Evolutionary conservation across 768 basidiomycete genomes (phyloP).

Genomic region (Serpula lacrymans): DNA sequence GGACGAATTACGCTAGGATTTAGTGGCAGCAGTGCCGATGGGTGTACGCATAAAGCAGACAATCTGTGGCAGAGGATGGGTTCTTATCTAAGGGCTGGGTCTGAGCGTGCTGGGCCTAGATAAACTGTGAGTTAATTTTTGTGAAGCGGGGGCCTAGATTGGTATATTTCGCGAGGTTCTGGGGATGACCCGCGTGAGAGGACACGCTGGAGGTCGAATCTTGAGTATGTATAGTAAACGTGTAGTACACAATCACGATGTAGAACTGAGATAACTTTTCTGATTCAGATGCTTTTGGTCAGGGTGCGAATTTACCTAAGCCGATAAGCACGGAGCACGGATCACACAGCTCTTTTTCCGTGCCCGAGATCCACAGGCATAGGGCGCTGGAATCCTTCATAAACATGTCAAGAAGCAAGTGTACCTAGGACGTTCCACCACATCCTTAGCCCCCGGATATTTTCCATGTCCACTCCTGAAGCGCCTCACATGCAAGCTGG

Average conservation of each 20-base stretch:
- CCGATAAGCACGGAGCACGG: constrained; percentile 24
- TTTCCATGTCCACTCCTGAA: constrained; percentile 18
- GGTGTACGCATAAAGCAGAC: constrained; percentile 21
- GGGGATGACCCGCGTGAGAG: too few relatives aligned
- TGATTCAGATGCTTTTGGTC: constrained; percentile 7
- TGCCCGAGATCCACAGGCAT: constrained; percentile 12
- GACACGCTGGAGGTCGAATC: too few relatives aligned
- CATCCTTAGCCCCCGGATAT: constrained; percentile 7
- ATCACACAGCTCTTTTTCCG: constrained; percentile 20
- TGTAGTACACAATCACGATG: constrained; percentile 7
- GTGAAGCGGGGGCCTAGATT: too few relatives aligned
- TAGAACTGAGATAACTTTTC: constrained; percentile 4
- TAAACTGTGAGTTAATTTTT: too few relatives aligned
- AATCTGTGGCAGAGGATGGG: constrained; percentile 43
- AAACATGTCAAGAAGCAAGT: too few relatives aligned
- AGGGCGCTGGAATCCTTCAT: constrained; percentile 24
- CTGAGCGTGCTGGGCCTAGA: too few relatives aligned
- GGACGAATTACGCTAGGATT: constrained; percentile 44
- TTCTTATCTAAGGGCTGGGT: too few relatives aligned
- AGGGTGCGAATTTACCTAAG: constrained; percentile 12
- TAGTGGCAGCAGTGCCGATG: constrained; percentile 24
- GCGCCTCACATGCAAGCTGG: constrained; percentile 20
- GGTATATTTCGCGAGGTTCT: too few relatives aligned
- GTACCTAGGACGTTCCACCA: constrained; percentile 12
- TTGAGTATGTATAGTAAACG: constrained; percentile 7